These are phyloP conservation scores for Fusarium sulawesiense DNA, from an alignment of 2,329 filamentous ascomycete genomes.

Conservation along the genomic window DNA sequence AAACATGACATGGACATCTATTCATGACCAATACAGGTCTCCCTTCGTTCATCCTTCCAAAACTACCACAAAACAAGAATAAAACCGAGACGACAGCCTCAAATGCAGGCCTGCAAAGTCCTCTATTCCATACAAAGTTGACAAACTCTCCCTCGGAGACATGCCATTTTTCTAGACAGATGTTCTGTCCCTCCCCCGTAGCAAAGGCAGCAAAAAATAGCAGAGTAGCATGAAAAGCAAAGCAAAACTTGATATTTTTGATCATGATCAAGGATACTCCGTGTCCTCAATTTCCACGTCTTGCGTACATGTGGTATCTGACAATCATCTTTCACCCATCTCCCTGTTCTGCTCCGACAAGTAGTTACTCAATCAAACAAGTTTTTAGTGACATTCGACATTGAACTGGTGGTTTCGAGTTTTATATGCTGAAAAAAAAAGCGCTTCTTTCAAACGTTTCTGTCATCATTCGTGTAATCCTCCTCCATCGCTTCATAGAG, in stretches of 20 bases:
- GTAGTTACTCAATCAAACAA: slow-evolving; percentile 37
- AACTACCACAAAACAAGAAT: slow-evolving; percentile 3
- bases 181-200: not conserved
- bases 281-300: slow-evolving; percentile 1
- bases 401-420: slow-evolving; percentile 33
- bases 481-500: slow-evolving; percentile 4
- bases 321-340: slow-evolving; percentile 37
- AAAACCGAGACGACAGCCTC: slow-evolving; percentile 11
- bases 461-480: slow-evolving; percentile 33
- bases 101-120: not conserved
- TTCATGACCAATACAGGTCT: not conserved
- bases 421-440: slow-evolving; percentile 37
- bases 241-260: slow-evolving; percentile 10
- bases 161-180: slow-evolving; percentile 11
- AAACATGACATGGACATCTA: not conserved
- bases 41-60: slow-evolving; percentile 7
- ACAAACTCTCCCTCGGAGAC: not conserved
- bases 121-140: not conserved
- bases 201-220: slow-evolving; percentile 14
- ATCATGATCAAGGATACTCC: slow-evolving; percentile 2
- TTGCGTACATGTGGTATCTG: slow-evolving; percentile 46
- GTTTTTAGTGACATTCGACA: slow-evolving; percentile 30
- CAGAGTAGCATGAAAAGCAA: slow-evolving; percentile 14
- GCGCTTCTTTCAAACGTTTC: slow-evolving; percentile 36
- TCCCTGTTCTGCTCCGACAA: slow-evolving; percentile 16